Percentiles rank a stretch among this genome's conserved stretches.
phyloP scores from a whole-genome alignment of 768 basidiomycete genomes.

The Cystobasidium tubakii region DNA sequence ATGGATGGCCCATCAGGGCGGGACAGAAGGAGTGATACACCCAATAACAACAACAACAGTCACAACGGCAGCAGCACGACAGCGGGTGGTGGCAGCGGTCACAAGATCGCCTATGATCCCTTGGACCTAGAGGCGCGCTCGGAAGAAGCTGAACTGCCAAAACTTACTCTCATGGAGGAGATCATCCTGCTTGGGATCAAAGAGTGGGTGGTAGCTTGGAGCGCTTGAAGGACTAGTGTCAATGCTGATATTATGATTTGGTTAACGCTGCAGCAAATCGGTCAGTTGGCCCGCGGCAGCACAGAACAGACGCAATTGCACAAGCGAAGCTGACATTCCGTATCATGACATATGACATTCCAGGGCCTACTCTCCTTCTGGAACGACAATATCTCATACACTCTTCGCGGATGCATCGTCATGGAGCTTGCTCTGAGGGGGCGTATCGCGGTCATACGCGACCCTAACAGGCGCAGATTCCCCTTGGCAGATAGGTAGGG shows the following conservation, averaged over 20 bases:
- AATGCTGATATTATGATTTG: no score
- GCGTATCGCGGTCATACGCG: slow-evolving; percentile 82
- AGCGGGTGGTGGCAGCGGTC: neutral
- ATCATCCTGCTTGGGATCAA: slow-evolving; percentile 86
- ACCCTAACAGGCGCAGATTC: slow-evolving; percentile 67
- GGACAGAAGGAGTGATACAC: neutral
- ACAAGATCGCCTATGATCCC: slow-evolving; percentile 75
- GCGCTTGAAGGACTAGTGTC: no score
- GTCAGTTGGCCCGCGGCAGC: neutral
- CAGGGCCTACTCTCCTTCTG: slow-evolving; percentile 70
- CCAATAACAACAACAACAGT: neutral
- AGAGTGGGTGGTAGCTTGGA: no score
- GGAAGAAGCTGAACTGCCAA: slow-evolving; percentile 65
- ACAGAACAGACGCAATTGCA: neutral
- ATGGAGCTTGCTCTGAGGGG: slow-evolving; percentile 93
- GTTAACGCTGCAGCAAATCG: no score
- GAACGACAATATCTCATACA: slow-evolving; percentile 99
- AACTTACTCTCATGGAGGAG: slow-evolving; percentile 93
- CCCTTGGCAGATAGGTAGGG: slow-evolving; percentile 65
- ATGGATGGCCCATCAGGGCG: neutral
- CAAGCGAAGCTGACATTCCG: neutral
- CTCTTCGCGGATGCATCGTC: slow-evolving; percentile 93
- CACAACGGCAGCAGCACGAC: slow-evolving; percentile 1
- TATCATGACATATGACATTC: no score
- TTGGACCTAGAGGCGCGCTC: slow-evolving; percentile 67